These are phyloP conservation scores for Candida sojae DNA, from an alignment of 1,139 yeast species.

Conservation along the genomic window DNA sequence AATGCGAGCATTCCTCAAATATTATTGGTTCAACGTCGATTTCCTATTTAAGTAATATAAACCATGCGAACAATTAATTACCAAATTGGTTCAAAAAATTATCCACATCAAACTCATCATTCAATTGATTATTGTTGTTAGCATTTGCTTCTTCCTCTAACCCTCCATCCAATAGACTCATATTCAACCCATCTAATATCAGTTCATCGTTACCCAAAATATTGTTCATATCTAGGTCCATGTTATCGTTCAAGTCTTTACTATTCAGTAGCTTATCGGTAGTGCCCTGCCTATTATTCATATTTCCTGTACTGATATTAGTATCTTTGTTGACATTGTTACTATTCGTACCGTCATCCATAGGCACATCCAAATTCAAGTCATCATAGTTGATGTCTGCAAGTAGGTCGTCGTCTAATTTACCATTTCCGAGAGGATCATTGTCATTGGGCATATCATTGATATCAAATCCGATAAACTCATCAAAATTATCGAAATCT, in stretches of 20 bases:
- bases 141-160: slow-evolving; percentile 23
- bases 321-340: slow-evolving; percentile 12
- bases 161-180: slow-evolving; percentile 43
- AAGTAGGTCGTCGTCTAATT: slow-evolving; percentile 35
- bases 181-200: slow-evolving; percentile 46
- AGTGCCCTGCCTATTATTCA: slow-evolving; percentile 6
- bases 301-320: slow-evolving; percentile 6
- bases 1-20: slow-evolving; percentile 9
- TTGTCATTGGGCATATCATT: slow-evolving; percentile 20
- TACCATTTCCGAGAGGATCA: slow-evolving; percentile 12
- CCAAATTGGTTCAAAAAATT: slow-evolving; percentile 50
- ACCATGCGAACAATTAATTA: slow-evolving; percentile 14
- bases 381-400: slow-evolving; percentile 33
- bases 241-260: slow-evolving; percentile 15
- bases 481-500: slow-evolving; percentile 15
- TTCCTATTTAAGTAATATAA: slow-evolving; percentile 28
- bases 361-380: slow-evolving; percentile 11
- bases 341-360: slow-evolving; percentile 14
- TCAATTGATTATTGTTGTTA: slow-evolving; percentile 17
- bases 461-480: slow-evolving; percentile 14
- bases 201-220: slow-evolving; percentile 45
- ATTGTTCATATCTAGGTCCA: slow-evolving; percentile 44
- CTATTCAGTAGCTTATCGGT: background rate
- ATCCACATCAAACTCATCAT: slow-evolving; percentile 48
- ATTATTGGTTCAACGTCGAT: slow-evolving; percentile 33